Base-by-base conservation (phyloP, 1,139 yeast species). In the Taphrina deformans region DNA sequence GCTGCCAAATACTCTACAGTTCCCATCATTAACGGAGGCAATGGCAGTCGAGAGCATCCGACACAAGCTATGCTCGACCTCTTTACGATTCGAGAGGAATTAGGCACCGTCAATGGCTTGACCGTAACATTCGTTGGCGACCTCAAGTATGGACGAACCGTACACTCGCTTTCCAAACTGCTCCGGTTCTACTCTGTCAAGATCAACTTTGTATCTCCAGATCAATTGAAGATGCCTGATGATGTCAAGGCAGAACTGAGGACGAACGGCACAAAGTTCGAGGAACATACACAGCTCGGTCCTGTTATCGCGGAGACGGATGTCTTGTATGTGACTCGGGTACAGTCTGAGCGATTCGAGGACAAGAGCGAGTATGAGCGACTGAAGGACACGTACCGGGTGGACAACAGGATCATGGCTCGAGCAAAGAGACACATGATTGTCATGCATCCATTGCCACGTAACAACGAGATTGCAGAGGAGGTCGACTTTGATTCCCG, bases 111-210 rank as follows among this genome's bases (percentile, higher is more conserved):
- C 62, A 95, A 95, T 76, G 98, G 98, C 75, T 88, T 95, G 74
- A 91, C 97, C 55, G 95, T 95, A 70, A 95, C 99, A 7, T 95
- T 95, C 78, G 92, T 95, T 96, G 99, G 99, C 75, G 99, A 95
- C 76, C 84, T 95, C 83, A 90, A 90, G 78, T 89, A 90, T 75
- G 99, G 99, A 67, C 88, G 99, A 81, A 96, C 99, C 70, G 98
- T 95, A 62, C 99, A 95, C 79, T 93, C 99, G 16, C 84, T 95
- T 76, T 89, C 95, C 77, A 88, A 90, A 77, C 82, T 95, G 76
- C 84, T 95, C 76, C 87, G 87, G 75, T 95, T 88, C 77, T 95
- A 93, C 80, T 93, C 90, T 75, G 98, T 93, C 70, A 86, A 93
- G 78, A 83, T 95, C 73, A 96, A 93, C 79, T 83, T 95, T 75